phyloP scores from a whole-genome alignment of 306 rosid genomes.

The Cotoneaster glaucophyllus region DNA sequence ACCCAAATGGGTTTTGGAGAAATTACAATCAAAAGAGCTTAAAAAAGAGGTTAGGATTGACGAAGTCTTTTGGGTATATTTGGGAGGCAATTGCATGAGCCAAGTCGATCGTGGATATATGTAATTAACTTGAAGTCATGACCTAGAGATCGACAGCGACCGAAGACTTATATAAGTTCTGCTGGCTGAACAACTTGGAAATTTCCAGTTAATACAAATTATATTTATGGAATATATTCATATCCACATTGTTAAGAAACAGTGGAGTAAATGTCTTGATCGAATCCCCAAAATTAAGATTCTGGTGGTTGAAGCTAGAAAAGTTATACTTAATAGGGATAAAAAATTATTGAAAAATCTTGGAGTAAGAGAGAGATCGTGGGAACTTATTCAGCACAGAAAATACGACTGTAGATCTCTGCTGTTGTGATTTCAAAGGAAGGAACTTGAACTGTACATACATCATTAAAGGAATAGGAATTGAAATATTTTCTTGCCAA shows the following conservation, averaged over 20 bases:
- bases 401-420: neutral
- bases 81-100: neutral
- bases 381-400: neutral
- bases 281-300: neutral
- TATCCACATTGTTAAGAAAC: neutral
- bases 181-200: neutral
- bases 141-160: neutral
- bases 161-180: neutral
- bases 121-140: neutral
- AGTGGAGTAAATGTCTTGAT: neutral
- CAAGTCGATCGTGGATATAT: neutral
- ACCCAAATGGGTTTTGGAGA: neutral
- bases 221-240: neutral
- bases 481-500: neutral
- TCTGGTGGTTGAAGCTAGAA: neutral
- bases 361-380: neutral
- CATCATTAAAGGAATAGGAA: neutral
- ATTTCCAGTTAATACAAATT: neutral
- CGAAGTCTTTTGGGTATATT: neutral
- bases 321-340: constrained; percentile 4
- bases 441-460: neutral
- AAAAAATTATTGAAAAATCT: neutral
- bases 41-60: neutral
- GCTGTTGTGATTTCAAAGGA: constrained; percentile 3
- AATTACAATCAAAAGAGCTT: neutral